Base-by-base conservation (phyloP, 106 monocot species). In the Dendrobium officinale region DNA sequence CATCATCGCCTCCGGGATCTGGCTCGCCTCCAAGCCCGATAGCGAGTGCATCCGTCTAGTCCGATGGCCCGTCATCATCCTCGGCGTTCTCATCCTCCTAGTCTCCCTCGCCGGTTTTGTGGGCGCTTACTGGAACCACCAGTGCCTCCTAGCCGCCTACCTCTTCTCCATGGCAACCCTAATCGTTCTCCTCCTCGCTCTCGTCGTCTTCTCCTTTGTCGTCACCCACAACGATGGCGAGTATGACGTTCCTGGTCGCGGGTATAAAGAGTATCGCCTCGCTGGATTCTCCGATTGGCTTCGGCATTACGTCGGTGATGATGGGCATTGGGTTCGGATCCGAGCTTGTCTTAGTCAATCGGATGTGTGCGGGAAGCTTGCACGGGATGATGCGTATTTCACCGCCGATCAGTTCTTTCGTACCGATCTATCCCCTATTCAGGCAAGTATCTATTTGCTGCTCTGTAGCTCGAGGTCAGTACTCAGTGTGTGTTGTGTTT, bases 81-180 rank as follows among this genome's bases (percentile, higher is more conserved):
- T 97, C 54, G 96, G 96, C 76, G 44, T 86, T 77, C 90, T 97
- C 79, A 31, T 97, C 89, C 87, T 97, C 83, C 90, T 97, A 76
- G 94, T 92, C 83, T 88, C 96, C 73, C 94, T 97, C 66, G 87
- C 92, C 64, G 96, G 94, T 33, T 97, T 97, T 89, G 87, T 89
- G 47, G 96, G 96, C 73, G 92, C 94, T 81, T 87, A 84, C 87
- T 97, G 93, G 94, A 87, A 91, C 85, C 86, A 73, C 27, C 89
- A 79, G 72, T 59, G 87, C 84, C 94, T 97, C 78, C 92, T 97
- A 33, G 90, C 89, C 19, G 9, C 77, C 80, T 91, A 94, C 90
- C 96, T 94, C 77, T 82, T 94, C 85, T 79, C 75, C 85, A 97
- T 94, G 94, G 96, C 96, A 24, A 79, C 59, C 64, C 94, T 97